Conservation (phyloP, 768 basidiomycete genomes). For the Termitomyces sp. region DNA sequence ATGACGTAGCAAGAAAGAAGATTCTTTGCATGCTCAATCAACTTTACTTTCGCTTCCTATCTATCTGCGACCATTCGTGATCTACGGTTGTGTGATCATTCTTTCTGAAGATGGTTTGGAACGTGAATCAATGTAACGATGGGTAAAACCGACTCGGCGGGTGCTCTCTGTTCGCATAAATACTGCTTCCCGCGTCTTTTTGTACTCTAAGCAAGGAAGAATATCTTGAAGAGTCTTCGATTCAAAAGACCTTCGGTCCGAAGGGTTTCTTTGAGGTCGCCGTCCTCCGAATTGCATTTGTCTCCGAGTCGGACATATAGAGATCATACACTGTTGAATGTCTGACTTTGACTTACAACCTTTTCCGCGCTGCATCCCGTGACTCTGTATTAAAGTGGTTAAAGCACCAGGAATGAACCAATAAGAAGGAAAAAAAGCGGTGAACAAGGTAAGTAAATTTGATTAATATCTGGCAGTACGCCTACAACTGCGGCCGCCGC, state of each 20-base stretch:
- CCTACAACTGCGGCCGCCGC: background rate
- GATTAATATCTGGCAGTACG: background rate
- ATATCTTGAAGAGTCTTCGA: background rate
- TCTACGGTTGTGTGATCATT: background rate
- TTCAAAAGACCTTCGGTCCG: background rate
- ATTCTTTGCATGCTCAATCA: background rate
- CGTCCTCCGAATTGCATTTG: background rate
- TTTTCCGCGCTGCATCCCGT: background rate
- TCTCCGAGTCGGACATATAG: background rate
- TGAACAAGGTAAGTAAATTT: background rate
- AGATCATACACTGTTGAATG: background rate
- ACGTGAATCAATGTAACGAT: background rate
- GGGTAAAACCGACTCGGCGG: background rate
- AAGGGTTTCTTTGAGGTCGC: background rate
- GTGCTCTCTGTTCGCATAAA: constrained; percentile 2
- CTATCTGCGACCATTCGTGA: background rate
- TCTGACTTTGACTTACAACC: background rate
- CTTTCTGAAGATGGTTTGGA: background rate
- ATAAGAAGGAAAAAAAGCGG: background rate
- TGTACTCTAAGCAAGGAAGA: background rate
- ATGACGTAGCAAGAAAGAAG: background rate
- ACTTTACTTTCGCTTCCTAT: background rate
- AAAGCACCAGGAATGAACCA: background rate
- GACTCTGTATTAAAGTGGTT: background rate
- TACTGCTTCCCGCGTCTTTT: background rate